phyloP scores from a whole-genome alignment of 2,329 filamentous ascomycete species.

The Venturia aucupariae region DNA sequence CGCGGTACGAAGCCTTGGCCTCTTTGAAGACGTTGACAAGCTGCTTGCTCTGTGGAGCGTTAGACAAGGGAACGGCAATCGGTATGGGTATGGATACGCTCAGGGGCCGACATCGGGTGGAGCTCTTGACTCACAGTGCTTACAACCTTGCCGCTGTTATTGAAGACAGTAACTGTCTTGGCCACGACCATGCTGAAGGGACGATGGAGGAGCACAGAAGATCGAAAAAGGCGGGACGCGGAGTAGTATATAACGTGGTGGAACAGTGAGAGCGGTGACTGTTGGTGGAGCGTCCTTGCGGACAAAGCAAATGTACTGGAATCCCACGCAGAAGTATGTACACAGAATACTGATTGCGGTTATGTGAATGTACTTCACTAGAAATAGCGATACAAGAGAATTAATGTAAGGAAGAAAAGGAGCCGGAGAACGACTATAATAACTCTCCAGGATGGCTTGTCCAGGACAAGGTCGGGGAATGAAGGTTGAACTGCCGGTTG shows the following conservation, averaged over 20 bases:
- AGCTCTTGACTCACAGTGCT: constrained; percentile 57
- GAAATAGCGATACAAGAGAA: not conserved
- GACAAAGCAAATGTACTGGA: not conserved
- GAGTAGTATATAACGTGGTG: not conserved
- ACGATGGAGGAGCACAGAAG: not conserved
- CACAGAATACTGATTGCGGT: not conserved
- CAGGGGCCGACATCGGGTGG: constrained; percentile 1
- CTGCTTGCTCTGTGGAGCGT: constrained; percentile 68
- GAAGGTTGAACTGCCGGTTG: not conserved
- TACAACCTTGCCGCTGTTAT: constrained; percentile 84
- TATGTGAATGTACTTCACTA: not conserved
- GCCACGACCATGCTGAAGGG: constrained; percentile 28
- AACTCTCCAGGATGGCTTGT: not conserved
- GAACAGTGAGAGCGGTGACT: not conserved
- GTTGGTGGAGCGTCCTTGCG: not conserved
- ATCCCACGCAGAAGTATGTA: not conserved
- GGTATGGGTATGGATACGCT: not conserved
- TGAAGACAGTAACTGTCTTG: constrained; percentile 82
- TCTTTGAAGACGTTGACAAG: constrained; percentile 86
- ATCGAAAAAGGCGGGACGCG: not conserved
- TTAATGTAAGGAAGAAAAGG: not conserved
- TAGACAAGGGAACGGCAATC: constrained; percentile 16
- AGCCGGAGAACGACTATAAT: not conserved
- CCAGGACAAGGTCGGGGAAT: not conserved
- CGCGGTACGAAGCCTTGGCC: constrained; percentile 76